Evolutionary conservation across 2,329 filamentous ascomycete genomes (phyloP), one percentile per base, ranked within the genome.

Genomic region (Bipolaris oryzae): DNA sequence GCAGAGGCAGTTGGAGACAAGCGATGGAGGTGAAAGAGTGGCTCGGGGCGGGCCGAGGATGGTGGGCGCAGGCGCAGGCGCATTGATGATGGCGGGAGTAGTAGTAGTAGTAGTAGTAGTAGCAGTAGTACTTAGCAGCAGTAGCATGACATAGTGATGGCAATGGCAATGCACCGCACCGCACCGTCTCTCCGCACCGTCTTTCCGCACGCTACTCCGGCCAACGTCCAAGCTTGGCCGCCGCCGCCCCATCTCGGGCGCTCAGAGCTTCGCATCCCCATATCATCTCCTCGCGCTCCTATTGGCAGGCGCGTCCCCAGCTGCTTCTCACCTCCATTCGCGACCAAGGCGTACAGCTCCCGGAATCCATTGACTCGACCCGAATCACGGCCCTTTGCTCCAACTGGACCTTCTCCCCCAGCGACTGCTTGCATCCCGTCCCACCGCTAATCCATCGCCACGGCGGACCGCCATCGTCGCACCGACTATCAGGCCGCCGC

Each of bases 381-480:
- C 54, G 46, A 53, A 50, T 28, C 46, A 55, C 50, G 28, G 57
- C 59, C 48, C 60, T 55, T 37, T 50, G 41, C 54, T 33, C 43
- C 31, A 53, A 16, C 54, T 38, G 31, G 31, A 20, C 45, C 25
- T 20, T 23, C 34, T 33, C 47, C 58, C 39, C 39, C 45, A 58
- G 59, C 33, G 56, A 58, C 39, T 34, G 23, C 41, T 48, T 56
- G 66, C 64, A 64, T 56, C 53, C 47, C 37, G 57, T 60, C 58
- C 57, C 56, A 59, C 61, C 42, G 55, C 58, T 43, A 45, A 39
- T 47, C 55, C 28, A 47, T 43, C 49, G 50, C 49, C 56, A 41
- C 28, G 20, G 16, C 34, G 25, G 44, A 52, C 38, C 41, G 50
- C 44, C 44, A 34, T 44, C 50, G 63, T 66, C 63, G 55, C 61